Conservation (phyloP, 2,329 filamentous ascomycete species). For the Penicillium sp. region DNA sequence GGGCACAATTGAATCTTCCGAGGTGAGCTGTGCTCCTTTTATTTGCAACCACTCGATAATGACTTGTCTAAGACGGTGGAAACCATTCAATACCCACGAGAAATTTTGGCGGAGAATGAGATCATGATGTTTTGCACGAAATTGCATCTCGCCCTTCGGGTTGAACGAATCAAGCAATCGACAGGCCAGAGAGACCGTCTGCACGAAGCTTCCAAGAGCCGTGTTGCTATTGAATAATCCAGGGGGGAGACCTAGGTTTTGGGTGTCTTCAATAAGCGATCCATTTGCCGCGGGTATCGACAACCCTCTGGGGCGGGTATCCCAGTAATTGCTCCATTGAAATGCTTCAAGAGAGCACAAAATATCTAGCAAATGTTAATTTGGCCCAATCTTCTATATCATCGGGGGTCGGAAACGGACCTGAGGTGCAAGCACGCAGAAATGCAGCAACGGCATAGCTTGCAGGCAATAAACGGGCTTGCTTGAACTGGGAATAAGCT, state of each 20-base stretch:
- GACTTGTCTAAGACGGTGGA: constrained; percentile 33
- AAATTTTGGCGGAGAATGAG: constrained; percentile 32
- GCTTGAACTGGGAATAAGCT: constrained; percentile 32
- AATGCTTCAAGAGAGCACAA: constrained; percentile 41
- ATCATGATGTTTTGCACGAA: constrained; percentile 15
- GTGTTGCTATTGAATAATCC: constrained; percentile 26
- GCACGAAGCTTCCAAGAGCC: constrained; percentile 28
- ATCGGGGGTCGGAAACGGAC: constrained; percentile 29
- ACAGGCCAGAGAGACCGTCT: constrained; percentile 25
- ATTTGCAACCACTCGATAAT: constrained; percentile 28
- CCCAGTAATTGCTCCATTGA: constrained; percentile 13
- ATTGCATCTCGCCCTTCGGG: constrained; percentile 11
- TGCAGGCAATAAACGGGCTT: constrained; percentile 28
- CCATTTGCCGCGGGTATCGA: constrained; percentile 28
- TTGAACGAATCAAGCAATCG: constrained; percentile 32
- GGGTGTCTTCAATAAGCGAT: constrained; percentile 29
- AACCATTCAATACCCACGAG: constrained; percentile 34
- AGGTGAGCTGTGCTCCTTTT: constrained; percentile 11
- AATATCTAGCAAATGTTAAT: constrained; percentile 42
- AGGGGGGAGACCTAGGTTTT: constrained; percentile 32
- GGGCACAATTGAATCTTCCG: constrained; percentile 21
- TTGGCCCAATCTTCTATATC: neutral
- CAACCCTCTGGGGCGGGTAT: constrained; percentile 11
- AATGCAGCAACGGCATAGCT: constrained; percentile 32
- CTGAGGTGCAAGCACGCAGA: constrained; percentile 35